Conservation (phyloP, 257 asterid genomes). For the Paraleonurus japonicus region DNA sequence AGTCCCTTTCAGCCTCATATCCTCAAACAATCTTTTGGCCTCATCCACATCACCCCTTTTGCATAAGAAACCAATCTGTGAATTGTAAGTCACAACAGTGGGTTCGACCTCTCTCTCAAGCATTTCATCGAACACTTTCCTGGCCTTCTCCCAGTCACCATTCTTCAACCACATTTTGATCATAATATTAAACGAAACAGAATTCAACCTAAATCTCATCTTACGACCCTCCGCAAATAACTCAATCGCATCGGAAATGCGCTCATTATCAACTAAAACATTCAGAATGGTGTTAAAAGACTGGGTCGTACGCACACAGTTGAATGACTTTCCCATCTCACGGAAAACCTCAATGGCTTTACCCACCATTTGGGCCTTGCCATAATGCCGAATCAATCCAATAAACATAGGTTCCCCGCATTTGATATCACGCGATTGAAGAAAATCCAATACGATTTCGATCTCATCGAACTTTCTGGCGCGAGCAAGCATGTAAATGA, state of each 20-base stretch:
- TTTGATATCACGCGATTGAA: slow-evolving; percentile 44
- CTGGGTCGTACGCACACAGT: slow-evolving; percentile 59
- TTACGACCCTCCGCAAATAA: slow-evolving; percentile 43
- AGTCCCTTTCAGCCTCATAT: slow-evolving; percentile 62
- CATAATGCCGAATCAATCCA: slow-evolving; percentile 71
- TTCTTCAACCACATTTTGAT: slow-evolving; percentile 69
- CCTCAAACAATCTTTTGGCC: slow-evolving; percentile 60
- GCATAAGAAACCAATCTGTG: slow-evolving; percentile 71
- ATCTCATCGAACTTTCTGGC: slow-evolving; percentile 56
- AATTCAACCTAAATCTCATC: slow-evolving; percentile 62
- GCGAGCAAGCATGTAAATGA: slow-evolving; percentile 68
- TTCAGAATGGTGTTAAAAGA: slow-evolving; percentile 75
- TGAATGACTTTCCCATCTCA: slow-evolving; percentile 57
- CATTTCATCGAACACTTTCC: slow-evolving; percentile 80
- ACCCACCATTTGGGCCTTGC: slow-evolving; percentile 47
- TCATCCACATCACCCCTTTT: slow-evolving; percentile 54
- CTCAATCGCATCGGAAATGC: slow-evolving; percentile 43
- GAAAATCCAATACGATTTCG: slow-evolving; percentile 48
- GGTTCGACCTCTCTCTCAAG: slow-evolving; percentile 71
- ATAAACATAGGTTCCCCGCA: slow-evolving; percentile 70
- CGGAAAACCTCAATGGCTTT: slow-evolving; percentile 58
- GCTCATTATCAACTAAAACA: slow-evolving; percentile 51
- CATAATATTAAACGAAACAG: slow-evolving; percentile 71
- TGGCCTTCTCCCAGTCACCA: slow-evolving; percentile 60
- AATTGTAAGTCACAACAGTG: slow-evolving; percentile 69